Percentiles rank a stretch among this genome's conserved stretches.
Conservation (phyloP, 352 stramenopile species). For the Phytophthora sojae region DNA sequence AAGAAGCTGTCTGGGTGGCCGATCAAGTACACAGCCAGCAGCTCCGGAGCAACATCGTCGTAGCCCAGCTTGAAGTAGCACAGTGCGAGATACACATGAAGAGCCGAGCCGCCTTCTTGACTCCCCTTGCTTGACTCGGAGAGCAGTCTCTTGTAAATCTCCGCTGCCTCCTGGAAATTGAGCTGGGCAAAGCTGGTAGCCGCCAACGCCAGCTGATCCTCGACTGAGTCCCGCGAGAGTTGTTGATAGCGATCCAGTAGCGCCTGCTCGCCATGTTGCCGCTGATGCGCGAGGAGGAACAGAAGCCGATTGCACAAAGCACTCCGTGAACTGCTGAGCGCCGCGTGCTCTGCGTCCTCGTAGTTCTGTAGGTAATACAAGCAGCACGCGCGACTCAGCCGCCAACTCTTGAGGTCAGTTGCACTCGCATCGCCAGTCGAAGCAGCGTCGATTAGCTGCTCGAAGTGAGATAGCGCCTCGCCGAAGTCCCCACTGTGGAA, state of each 20-base stretch:
- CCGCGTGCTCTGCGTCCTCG: conserved; percentile 59
- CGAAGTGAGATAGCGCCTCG: conserved; percentile 53
- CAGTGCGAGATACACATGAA: conserved; percentile 80
- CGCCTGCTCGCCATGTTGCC: conserved; percentile 68
- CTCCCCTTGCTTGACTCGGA: conserved; percentile 21
- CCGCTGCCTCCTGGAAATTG: conserved; percentile 71
- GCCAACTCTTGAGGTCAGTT: conserved; percentile 47
- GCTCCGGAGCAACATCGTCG: conserved; percentile 72
- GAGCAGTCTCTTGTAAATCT: conserved; percentile 77
- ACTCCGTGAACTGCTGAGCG: conserved; percentile 49
- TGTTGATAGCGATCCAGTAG: conserved; percentile 84
- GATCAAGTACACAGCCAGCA: conserved; percentile 66
- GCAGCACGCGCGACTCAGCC: conserved; percentile 61
- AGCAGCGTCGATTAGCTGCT: conserved; percentile 50
- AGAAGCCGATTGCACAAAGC: conserved; percentile 63
- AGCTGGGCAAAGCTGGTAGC: conserved; percentile 51
- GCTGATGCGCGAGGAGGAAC: conserved; percentile 51
- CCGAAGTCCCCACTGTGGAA: conserved; percentile 65
- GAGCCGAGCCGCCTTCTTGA: conserved; percentile 34
- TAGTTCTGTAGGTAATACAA: conserved; percentile 58
- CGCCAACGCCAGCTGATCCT: conserved; percentile 57
- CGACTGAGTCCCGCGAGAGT: conserved; percentile 32
- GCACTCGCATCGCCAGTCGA: conserved; percentile 11
- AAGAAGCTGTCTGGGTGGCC: conserved; percentile 62
- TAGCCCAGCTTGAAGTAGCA: conserved; percentile 82